phyloP scores from a whole-genome alignment of 148 eudicot species.

The Silene uniflora region DNA sequence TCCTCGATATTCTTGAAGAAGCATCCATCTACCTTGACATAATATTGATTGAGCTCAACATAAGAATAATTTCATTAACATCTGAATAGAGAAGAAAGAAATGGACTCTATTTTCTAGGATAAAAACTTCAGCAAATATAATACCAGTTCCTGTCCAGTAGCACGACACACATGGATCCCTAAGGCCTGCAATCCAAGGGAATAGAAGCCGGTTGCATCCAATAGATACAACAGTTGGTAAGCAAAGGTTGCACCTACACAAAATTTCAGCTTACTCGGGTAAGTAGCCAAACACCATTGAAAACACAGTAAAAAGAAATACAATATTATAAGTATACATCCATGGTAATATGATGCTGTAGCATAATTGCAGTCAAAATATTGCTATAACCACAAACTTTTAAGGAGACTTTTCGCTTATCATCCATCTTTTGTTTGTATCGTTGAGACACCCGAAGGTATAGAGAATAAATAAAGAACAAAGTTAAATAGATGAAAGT shows the following conservation, averaged over 20 bases:
- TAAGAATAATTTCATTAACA: conserved; percentile 14
- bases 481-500: too few relatives aligned
- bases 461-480: too few relatives aligned
- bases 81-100: not conserved
- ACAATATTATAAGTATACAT: not conserved
- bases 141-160: conserved; percentile 98
- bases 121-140: conserved; percentile 8
- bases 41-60: conserved; percentile 14
- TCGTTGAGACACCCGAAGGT: too few relatives aligned
- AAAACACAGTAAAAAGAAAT: not conserved
- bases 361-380: not conserved
- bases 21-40: conserved; percentile 96
- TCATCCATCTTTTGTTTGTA: too few relatives aligned
- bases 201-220: conserved; percentile 98
- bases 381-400: not conserved
- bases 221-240: conserved; percentile 88
- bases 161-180: conserved; percentile 97
- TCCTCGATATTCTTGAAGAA: conserved; percentile 91
- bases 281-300: not conserved
- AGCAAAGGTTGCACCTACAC: conserved; percentile 84
- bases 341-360: not conserved
- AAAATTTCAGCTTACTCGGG: conserved; percentile 1
- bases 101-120: not conserved
- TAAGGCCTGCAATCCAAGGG: conserved; percentile 84
- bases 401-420: not conserved